phyloP scores from a whole-genome alignment of 169 alveolate genomes.

The Plasmodium coatneyi region DNA sequence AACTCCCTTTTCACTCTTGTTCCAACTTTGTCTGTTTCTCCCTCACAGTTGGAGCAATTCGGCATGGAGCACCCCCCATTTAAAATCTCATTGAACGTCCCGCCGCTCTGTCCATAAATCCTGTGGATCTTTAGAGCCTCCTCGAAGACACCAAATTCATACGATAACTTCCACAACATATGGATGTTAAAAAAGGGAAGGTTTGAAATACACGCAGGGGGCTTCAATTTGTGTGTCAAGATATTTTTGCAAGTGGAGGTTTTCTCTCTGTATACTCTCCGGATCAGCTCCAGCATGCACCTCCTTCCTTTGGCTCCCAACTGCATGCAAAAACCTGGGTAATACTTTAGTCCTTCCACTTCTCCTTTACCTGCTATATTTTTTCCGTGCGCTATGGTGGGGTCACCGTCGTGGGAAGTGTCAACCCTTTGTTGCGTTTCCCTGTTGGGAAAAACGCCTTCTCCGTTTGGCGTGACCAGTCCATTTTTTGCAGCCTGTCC shows the following conservation, averaged over 20 bases:
- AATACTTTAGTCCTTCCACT: not conserved
- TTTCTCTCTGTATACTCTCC: slow-evolving; percentile 80
- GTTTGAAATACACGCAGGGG: slow-evolving; percentile 82
- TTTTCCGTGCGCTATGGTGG: not conserved
- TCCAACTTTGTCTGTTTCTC: not conserved
- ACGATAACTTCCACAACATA: slow-evolving; percentile 83
- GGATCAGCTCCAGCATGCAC: slow-evolving; percentile 78
- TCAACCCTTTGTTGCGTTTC: not conserved
- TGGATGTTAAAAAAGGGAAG: slow-evolving; percentile 81
- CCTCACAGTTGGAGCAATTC: not conserved
- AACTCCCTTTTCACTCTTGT: not conserved
- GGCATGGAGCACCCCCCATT: not conserved
- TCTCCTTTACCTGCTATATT: not conserved
- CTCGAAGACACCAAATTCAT: slow-evolving; percentile 82
- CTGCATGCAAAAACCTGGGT: slow-evolving; percentile 82
- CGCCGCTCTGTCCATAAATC: not conserved
- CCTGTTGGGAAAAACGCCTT: not conserved
- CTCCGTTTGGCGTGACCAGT: not conserved
- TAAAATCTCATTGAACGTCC: not conserved
- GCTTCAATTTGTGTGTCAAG: slow-evolving; percentile 75
- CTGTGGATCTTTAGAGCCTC: slow-evolving; percentile 79
- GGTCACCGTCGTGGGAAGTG: not conserved
- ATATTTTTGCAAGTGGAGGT: slow-evolving; percentile 78
- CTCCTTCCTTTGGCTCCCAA: slow-evolving; percentile 86
- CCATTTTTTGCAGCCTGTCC: not conserved